Evolutionary conservation across 305 asterid species (phyloP), one percentile per base, ranked within the genome.

Genomic region (Nicotiana rustica): DNA sequence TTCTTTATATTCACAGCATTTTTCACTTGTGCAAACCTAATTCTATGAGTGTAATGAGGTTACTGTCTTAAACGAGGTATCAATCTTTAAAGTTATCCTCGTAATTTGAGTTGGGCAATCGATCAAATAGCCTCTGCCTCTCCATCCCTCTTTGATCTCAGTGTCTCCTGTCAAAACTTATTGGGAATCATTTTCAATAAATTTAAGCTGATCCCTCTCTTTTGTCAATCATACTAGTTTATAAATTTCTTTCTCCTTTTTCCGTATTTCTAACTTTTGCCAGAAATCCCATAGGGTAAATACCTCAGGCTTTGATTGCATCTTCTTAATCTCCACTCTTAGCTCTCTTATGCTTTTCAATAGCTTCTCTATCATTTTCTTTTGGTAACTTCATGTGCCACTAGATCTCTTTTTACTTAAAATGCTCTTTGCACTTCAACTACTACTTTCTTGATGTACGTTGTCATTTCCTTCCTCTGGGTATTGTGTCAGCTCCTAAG

Each of bases 1-100:
- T 6, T 49, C 78, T 5, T 71, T 59, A 71, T 44, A 47, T 71
- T 47, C 61, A 71, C 25, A 21, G 61, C 61, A 47, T 71, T 47
- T 19, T 1, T 10, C 36, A 21, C 38, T 19, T 71, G 8, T 14
- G 62, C 25, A 49, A 13, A 25, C 52, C 62, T 49, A 73, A 73
- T 49, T 13, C 41, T 13, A 21, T 0, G 41, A 73, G 41, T 47
- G 41, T 49, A 73, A 3, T 17, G 29, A 47, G 44, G 62, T n/a
- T 73, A 5, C 75, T 67, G 38, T 49, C 44, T 73, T 47, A 49
- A 21, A 73, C 14, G 1, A 10, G 15, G 1, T 14, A 73, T 67
- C 79, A 33, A 19, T 73, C 62, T 49, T 21, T 14, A 49, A 73
- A 73, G 62, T 13, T 6, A 10, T 47, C 41, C 62, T 21, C 4